Evolutionary conservation across 179 eudicot genomes (phyloP).

Genomic region (Carnegiea gigantea): DNA sequence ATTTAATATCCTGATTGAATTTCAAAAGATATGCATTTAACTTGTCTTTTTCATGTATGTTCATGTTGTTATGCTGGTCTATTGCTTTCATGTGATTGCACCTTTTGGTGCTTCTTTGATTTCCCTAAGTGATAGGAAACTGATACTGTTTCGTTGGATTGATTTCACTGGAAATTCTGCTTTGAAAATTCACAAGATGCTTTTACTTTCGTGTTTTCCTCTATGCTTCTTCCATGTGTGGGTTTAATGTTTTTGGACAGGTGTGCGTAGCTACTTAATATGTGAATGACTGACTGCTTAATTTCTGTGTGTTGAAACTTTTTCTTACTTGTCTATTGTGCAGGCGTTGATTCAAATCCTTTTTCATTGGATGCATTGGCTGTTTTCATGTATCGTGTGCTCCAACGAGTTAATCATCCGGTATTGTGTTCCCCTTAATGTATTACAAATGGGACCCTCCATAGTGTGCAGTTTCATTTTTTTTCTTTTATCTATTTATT

Average conservation of each 20-base stretch:
- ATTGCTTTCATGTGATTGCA: neutral
- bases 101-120: neutral
- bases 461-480: neutral
- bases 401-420: slow-evolving; percentile 89
- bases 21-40: neutral
- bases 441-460: neutral
- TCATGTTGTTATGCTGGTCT: neutral
- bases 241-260: neutral
- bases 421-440: slow-evolving; percentile 33
- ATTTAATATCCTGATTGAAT: neutral
- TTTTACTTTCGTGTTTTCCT: neutral
- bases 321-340: slow-evolving; percentile 10
- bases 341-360: slow-evolving; percentile 91
- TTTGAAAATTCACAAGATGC: neutral
- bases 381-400: slow-evolving; percentile 80
- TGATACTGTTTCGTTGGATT: neutral
- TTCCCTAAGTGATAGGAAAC: neutral
- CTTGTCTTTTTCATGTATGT: neutral
- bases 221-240: neutral
- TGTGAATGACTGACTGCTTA: neutral
- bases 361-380: slow-evolving; percentile 89
- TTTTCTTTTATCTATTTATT: neutral
- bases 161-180: neutral
- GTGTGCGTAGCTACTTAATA: neutral
- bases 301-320: neutral